phyloP scores from a whole-genome alignment of 176 grass and related monocot genomes.

The Aegilops umbellulata region DNA sequence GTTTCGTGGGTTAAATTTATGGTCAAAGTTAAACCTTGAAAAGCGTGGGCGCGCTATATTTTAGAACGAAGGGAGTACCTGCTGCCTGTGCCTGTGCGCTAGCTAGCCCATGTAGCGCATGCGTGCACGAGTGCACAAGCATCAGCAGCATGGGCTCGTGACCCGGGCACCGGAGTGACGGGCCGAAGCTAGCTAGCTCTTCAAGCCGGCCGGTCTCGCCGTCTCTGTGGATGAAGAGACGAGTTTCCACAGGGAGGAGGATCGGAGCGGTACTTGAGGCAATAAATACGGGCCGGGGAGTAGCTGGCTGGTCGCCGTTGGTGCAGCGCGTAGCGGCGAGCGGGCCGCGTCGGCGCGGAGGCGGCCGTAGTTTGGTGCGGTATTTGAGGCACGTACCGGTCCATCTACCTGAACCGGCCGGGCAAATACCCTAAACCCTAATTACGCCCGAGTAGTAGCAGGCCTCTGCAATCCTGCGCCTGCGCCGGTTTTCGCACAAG shows the following conservation, averaged over 20 bases:
- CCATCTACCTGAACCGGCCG: not conserved
- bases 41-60: too few species aligned
- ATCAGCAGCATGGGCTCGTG: not conserved
- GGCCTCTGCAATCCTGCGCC: not conserved
- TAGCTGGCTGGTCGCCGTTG: conserved; percentile 23
- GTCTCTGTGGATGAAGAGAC: not conserved
- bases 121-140: not conserved
- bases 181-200: not conserved
- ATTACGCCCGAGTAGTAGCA: not conserved
- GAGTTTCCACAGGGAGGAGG: not conserved
- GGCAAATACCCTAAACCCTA: not conserved
- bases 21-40: too few species aligned
- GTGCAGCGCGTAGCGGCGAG: too few species aligned
- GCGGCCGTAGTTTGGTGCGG: conserved; percentile 17
- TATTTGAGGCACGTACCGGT: conserved; percentile 26
- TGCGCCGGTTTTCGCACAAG: conserved; percentile 2
- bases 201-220: not conserved
- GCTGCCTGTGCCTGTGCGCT: not conserved
- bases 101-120: not conserved
- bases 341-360: not conserved
- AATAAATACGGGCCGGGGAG: conserved; percentile 8
- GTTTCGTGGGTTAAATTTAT: too few species aligned
- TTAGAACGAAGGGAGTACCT: too few species aligned
- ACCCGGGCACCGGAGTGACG: not conserved
- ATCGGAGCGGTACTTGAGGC: not conserved